Conservation (phyloP, 176 grass and related monocot species). For the Musa itinerans region DNA sequence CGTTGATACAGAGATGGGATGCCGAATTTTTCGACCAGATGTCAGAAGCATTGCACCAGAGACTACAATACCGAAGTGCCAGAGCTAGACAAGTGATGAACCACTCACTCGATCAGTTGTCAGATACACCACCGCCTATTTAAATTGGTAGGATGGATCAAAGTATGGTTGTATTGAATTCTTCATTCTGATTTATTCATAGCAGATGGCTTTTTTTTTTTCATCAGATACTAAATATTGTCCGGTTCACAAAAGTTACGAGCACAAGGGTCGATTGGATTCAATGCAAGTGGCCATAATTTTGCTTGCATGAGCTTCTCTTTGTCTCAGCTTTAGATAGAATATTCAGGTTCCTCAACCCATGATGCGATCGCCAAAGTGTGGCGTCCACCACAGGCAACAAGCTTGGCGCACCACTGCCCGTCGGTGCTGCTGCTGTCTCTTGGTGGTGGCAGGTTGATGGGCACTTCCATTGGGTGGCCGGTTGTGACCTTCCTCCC, state of each 20-base stretch:
- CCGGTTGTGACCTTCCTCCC: conserved; percentile 82
- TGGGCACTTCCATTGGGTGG: conserved; percentile 61
- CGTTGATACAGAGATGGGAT: conserved; percentile 91
- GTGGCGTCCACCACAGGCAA: conserved; percentile 92
- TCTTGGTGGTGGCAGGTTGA: conserved; percentile 49
- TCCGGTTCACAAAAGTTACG: no score
- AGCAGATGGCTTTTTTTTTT: neutral
- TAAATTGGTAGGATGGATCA: conserved; percentile 22
- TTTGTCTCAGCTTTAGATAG: neutral
- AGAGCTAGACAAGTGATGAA: conserved; percentile 59
- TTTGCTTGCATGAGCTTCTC: neutral
- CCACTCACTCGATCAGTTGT: conserved; percentile 55
- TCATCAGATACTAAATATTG: neutral
- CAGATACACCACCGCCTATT: conserved; percentile 37
- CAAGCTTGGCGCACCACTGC: conserved; percentile 60
- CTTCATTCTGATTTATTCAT: conserved; percentile 2
- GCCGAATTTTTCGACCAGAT: conserved; percentile 66
- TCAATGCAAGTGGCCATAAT: no score
- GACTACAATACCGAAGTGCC: conserved; percentile 80
- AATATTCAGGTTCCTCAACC: conserved; percentile 32
- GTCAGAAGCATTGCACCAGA: conserved; percentile 62
- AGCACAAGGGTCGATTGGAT: no score
- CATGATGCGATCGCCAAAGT: conserved; percentile 71
- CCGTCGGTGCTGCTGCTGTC: conserved; percentile 19
- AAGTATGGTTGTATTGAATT: neutral